These are phyloP conservation scores for Coelastrella sp. DNA, from an alignment of 139 green algal genomes.

Conservation along the genomic window DNA sequence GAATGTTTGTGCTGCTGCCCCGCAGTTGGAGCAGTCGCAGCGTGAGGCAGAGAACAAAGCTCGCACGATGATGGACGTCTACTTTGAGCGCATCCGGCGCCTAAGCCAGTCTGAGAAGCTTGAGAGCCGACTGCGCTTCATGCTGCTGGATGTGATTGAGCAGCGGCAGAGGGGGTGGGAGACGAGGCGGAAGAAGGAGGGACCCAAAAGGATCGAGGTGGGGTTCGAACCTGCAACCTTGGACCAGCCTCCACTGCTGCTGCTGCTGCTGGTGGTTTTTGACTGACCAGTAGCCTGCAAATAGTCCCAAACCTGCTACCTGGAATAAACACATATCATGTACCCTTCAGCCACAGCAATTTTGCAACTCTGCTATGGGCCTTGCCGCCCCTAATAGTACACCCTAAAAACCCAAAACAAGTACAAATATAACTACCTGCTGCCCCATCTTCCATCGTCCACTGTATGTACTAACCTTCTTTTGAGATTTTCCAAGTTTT, in stretches of 20 bases:
- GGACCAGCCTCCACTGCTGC: background rate
- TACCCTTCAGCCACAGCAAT: no score
- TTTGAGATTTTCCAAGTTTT: no score
- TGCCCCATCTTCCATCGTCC: no score
- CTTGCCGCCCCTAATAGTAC: no score
- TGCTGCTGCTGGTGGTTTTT: background rate
- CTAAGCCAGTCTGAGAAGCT: constrained; percentile 70
- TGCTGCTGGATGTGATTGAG: constrained; percentile 85
- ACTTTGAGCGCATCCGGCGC: constrained; percentile 85
- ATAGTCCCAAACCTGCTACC: no score
- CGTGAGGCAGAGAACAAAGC: background rate
- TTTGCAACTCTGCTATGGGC: no score
- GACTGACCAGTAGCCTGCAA: no score
- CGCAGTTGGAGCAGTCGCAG: background rate
- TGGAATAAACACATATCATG: no score
- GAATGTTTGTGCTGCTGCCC: background rate
- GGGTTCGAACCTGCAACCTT: background rate
- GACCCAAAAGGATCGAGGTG: constrained; percentile 89
- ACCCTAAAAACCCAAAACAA: no score
- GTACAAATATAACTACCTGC: no score
- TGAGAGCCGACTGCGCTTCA: constrained; percentile 87
- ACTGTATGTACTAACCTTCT: no score
- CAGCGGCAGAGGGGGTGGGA: constrained; percentile 71
- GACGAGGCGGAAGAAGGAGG: constrained; percentile 85
- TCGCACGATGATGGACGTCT: constrained; percentile 79